These are phyloP conservation scores for Cucumis melo DNA, from an alignment of 306 rosid species.

Conservation along the genomic window DNA sequence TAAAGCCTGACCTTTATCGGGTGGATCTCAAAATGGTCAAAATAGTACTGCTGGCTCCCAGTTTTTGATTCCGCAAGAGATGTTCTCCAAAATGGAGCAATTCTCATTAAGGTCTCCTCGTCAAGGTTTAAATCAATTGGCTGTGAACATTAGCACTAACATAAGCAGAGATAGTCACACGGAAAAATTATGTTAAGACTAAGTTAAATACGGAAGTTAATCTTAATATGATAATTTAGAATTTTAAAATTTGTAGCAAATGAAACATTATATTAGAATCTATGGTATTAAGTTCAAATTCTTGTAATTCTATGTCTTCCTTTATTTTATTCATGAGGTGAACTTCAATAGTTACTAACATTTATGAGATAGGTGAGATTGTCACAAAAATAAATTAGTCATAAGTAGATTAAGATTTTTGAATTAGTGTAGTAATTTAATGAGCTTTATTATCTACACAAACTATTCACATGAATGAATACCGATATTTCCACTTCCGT, in stretches of 20 bases:
- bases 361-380: background rate
- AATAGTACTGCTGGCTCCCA: slow-evolving; percentile 62
- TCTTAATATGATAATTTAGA: background rate
- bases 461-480: background rate
- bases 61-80: slow-evolving; percentile 48
- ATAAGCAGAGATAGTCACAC: background rate
- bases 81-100: slow-evolving; percentile 84
- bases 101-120: slow-evolving; percentile 80
- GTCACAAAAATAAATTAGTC: background rate
- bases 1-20: slow-evolving; percentile 68
- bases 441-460: background rate
- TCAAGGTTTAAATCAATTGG: slow-evolving; percentile 88
- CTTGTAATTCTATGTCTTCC: background rate
- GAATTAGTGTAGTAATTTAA: background rate
- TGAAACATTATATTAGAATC: background rate
- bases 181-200: background rate
- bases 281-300: background rate
- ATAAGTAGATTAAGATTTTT: background rate
- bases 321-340: background rate
- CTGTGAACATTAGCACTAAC: slow-evolving; percentile 24
- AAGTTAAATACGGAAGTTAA: background rate
- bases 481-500: background rate
- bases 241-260: background rate
- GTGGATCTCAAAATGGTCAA: slow-evolving; percentile 91
- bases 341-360: background rate